These are phyloP conservation scores for Hypoxylon fuscum DNA, from an alignment of 495 filamentous ascomycete genomes.

Conservation along the genomic window DNA sequence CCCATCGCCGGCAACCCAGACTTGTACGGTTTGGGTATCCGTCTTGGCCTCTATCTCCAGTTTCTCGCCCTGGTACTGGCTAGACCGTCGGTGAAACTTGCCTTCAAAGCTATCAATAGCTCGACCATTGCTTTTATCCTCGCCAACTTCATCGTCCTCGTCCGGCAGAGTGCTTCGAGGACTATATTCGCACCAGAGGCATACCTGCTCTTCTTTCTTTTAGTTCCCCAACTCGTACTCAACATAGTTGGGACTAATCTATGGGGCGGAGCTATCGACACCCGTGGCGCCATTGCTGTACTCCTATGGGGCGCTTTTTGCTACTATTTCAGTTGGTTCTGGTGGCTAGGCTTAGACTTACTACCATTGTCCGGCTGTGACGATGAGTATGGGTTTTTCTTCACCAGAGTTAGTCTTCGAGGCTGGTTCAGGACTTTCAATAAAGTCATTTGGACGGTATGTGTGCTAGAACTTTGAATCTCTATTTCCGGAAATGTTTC, in stretches of 20 bases:
- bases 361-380: slow-evolving; percentile 16
- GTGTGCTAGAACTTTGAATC: too few species aligned
- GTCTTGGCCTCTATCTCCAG: slow-evolving; percentile 52
- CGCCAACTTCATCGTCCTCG: slow-evolving; percentile 21
- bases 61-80: slow-evolving; percentile 40
- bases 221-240: slow-evolving; percentile 13
- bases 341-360: slow-evolving; percentile 32
- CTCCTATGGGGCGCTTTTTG: slow-evolving; percentile 11
- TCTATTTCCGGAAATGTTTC: too few species aligned
- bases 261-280: not conserved
- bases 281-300: slow-evolving; percentile 1
- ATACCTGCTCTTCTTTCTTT: slow-evolving; percentile 23
- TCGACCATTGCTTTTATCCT: slow-evolving; percentile 27
- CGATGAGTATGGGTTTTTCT: slow-evolving; percentile 37
- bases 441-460: slow-evolving; percentile 26
- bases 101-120: slow-evolving; percentile 19
- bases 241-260: slow-evolving; percentile 7
- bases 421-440: slow-evolving; percentile 40
- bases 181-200: slow-evolving; percentile 22
- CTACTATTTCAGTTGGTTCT: slow-evolving; percentile 31
- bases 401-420: slow-evolving; percentile 30
- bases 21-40: slow-evolving; percentile 53
- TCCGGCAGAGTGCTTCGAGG: slow-evolving; percentile 8
- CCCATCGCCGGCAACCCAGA: slow-evolving; percentile 46
- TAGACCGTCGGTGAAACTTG: slow-evolving; percentile 11